Percentiles rank a stretch among this genome's conserved stretches.
Conservation (phyloP, 192 early-diverging fungal genomes). For the Podila verticillata region DNA sequence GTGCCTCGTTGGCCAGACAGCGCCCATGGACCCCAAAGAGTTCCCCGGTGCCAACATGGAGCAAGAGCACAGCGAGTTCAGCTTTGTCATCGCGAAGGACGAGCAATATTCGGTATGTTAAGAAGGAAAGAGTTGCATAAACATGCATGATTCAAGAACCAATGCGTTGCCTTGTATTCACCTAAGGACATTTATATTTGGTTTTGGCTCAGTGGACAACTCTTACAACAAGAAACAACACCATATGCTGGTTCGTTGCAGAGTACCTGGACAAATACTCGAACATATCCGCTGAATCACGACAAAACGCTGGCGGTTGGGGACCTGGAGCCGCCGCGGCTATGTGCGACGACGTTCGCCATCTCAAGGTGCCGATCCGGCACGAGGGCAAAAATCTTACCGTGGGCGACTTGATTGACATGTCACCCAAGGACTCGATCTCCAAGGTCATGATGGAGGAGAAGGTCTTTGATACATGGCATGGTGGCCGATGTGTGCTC, state of each 20-base stretch:
- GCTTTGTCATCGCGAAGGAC: background rate
- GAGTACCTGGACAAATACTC: background rate
- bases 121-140: background rate
- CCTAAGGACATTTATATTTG: too few species aligned
- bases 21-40: background rate
- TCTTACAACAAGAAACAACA: background rate
- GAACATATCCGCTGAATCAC: background rate
- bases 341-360: background rate
- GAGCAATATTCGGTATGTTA: constrained; percentile 3
- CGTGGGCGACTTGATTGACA: background rate
- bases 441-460: constrained; percentile 10
- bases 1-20: constrained; percentile 6
- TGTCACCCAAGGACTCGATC: background rate
- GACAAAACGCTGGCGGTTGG: background rate
- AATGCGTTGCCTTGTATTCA: too few species aligned
- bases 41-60: background rate
- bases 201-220: background rate
- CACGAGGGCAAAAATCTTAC: background rate
- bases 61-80: background rate
- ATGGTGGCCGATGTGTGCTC: background rate
- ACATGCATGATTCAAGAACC: too few species aligned
- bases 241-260: background rate
- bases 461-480: constrained; percentile 13
- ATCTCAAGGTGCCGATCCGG: background rate
- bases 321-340: background rate